phyloP scores from a whole-genome alignment of 129 eudicot genomes.

The Lactuca sativa region DNA sequence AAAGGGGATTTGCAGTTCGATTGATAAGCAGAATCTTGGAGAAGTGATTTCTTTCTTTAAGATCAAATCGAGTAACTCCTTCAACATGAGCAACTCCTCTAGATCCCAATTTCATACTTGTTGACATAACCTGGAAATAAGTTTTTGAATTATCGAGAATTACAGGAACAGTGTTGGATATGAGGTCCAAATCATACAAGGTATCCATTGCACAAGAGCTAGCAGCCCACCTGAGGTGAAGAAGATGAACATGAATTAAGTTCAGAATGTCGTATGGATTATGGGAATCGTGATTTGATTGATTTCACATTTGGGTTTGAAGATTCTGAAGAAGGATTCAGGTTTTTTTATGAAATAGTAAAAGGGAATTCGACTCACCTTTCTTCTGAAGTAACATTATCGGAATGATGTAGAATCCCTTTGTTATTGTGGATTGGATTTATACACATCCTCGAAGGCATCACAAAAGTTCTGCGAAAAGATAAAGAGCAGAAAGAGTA shows the following conservation, averaged over 20 bases:
- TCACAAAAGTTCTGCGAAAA: constrained; percentile 84
- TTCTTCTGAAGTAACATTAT: constrained; percentile 50
- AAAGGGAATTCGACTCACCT: constrained; percentile 43
- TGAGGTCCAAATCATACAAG: constrained; percentile 77
- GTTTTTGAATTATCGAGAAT: constrained; percentile 78
- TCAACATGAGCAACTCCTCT: constrained; percentile 84
- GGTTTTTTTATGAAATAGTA: neutral
- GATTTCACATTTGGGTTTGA: neutral
- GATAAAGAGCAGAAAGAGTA: neutral
- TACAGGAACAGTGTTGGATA: constrained; percentile 76
- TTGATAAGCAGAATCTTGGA: constrained; percentile 80
- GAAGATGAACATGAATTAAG: neutral
- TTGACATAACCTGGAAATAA: constrained; percentile 70
- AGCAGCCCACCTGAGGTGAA: constrained; percentile 68
- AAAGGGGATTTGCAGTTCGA: constrained; percentile 90
- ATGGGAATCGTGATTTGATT: neutral
- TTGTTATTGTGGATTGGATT: constrained; percentile 92
- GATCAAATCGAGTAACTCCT: constrained; percentile 61
- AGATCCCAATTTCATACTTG: constrained; percentile 84
- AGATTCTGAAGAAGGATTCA: neutral
- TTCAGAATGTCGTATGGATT: neutral
- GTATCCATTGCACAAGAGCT: constrained; percentile 89
- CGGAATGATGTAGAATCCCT: constrained; percentile 71
- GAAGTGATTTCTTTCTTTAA: constrained; percentile 46
- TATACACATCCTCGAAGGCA: constrained; percentile 98